phyloP scores from a whole-genome alignment of 2,329 filamentous ascomycete genomes.

The Colletotrichum tanaceti region DNA sequence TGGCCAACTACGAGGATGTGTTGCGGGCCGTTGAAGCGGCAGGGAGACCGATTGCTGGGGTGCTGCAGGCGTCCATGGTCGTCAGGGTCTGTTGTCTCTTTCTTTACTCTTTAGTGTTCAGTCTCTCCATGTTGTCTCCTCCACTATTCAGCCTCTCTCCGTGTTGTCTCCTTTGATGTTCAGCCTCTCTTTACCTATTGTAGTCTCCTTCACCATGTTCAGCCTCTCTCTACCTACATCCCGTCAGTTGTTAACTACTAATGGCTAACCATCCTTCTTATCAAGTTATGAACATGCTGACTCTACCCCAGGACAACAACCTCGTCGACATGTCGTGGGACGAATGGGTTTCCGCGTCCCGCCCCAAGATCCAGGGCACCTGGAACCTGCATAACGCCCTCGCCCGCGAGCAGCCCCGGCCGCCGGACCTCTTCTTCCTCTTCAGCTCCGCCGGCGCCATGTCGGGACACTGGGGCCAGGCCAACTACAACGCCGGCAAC shows the following conservation, averaged over 20 bases:
- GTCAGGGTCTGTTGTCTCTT: conserved; percentile 34
- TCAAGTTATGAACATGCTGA: no score
- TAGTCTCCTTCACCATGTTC: conserved; percentile 41
- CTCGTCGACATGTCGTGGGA: conserved; percentile 49
- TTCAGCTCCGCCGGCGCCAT: conserved; percentile 50
- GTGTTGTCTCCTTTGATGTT: no score
- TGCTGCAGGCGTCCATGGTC: conserved; percentile 56
- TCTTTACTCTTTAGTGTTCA: no score
- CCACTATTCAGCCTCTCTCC: no score
- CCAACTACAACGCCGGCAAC: conserved; percentile 55
- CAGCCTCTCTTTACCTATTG: no score
- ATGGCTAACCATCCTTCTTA: no score
- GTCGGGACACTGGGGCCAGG: conserved; percentile 50
- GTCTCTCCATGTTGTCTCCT: no score
- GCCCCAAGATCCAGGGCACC: conserved; percentile 55
- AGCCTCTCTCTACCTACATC: no score
- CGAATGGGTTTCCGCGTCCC: conserved; percentile 50
- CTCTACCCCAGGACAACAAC: no score
- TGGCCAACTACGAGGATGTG: conserved; percentile 46
- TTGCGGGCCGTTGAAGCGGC: conserved; percentile 41
- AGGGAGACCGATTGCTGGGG: conserved; percentile 50
- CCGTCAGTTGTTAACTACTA: no score
- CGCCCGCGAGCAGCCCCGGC: not conserved
- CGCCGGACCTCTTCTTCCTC: conserved; percentile 53
- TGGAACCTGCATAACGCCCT: conserved; percentile 54